Evolutionary conservation across 495 filamentous ascomycete species (phyloP).

Genomic region (Echria macrotheca): DNA sequence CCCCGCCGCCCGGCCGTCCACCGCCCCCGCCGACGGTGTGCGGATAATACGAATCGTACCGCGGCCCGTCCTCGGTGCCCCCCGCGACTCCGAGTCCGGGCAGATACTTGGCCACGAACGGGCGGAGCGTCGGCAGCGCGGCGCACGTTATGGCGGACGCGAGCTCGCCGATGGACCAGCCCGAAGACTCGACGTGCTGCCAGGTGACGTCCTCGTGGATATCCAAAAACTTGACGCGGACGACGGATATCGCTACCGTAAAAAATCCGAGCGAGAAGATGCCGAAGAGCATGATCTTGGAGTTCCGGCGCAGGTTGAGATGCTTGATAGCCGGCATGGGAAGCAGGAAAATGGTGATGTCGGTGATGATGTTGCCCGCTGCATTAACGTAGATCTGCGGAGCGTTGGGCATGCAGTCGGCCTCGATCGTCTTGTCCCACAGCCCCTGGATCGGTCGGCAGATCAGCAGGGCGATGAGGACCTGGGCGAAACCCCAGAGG

Average conservation of each 20-base stretch:
- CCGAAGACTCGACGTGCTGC: constrained; percentile 53
- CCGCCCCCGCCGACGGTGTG: neutral
- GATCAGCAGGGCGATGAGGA: constrained; percentile 34
- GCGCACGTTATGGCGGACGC: constrained; percentile 53
- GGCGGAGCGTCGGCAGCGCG: constrained; percentile 49
- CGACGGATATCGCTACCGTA: constrained; percentile 46
- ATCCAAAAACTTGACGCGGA: constrained; percentile 47
- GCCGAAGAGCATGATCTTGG: constrained; percentile 22
- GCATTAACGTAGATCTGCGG: constrained; percentile 37
- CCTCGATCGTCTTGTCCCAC: constrained; percentile 37
- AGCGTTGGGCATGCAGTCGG: constrained; percentile 33
- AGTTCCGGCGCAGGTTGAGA: constrained; percentile 15
- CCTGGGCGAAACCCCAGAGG: constrained; percentile 32
- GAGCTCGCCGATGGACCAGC: constrained; percentile 54
- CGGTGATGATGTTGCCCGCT: constrained; percentile 47
- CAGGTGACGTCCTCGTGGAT: constrained; percentile 46
- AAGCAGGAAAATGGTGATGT: constrained; percentile 46
- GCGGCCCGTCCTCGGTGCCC: neutral
- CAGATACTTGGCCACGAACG: constrained; percentile 30
- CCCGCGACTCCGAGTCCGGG: neutral
- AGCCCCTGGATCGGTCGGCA: constrained; percentile 30
- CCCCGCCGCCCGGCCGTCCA: neutral
- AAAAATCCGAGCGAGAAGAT: constrained; percentile 30
- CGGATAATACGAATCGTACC: neutral
- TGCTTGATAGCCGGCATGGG: constrained; percentile 39